Evolutionary conservation across 73 alveolate species (phyloP), one percentile per base, ranked within the genome.

Genomic region (Paramecium primaurelia): DNA sequence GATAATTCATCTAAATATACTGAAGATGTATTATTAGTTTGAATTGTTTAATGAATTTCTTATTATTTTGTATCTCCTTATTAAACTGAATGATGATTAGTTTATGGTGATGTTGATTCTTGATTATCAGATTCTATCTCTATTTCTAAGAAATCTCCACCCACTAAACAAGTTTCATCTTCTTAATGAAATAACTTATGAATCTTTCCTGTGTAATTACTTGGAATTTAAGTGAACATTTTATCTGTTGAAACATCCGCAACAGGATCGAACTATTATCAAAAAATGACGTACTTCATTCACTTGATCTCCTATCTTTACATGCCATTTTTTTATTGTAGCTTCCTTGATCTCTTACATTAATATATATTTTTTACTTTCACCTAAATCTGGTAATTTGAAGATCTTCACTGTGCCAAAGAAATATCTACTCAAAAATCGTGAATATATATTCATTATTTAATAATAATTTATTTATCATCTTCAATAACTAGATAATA

Each of bases 221-320:
- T 89, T 20, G 94, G 94, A 38, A 89, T 89, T 71, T 89, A n/a
- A 16, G 94, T 89, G 68, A 89, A 89, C 77, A 89, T 49, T 54
- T 89, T 89, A 47, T 89, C 94, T 14, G 94, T 89, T 16, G 94
- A 77, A 28, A 89, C 94, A 89, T 89, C 94, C 30, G 94, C 94
- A 25, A 89, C 77, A 5, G 94, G 80, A 32, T 89, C 86, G 45
- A 89, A 89, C 94, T 89, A 71, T 8, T 42, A 73, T 73, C n/a
- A 8, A 71, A 42, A 42, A 45, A 58, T 64, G 59, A 71, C 44
- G 68, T 89, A 89, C 94, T 71, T 89, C 94, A 16, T 69, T 68
- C 12, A 89, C 91, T 4, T 30, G 42, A 83, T 89, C 94, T 20
- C 94, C 94, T 44, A 71, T 88, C 42, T 89, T 71, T 8, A 89